These are phyloP conservation scores for Phytopythium cucurbitacearum DNA, from an alignment of 352 stramenopile genomes.

Conservation along the genomic window DNA sequence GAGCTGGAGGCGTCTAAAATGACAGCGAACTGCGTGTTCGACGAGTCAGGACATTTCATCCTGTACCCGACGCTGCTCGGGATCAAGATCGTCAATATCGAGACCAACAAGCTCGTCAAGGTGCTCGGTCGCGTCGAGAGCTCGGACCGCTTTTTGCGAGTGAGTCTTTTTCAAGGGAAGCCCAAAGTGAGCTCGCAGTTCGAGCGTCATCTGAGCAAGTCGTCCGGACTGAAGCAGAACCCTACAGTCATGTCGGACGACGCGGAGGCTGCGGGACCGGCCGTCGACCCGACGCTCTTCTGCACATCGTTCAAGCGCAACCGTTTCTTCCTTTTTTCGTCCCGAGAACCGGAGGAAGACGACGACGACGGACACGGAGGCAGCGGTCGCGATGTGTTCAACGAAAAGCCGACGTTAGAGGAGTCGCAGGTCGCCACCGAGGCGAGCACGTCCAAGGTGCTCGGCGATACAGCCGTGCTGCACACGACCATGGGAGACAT, in stretches of 20 bases:
- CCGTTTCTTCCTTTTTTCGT: conserved; percentile 97
- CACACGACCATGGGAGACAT: conserved; percentile 99
- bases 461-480: conserved; percentile 86
- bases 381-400: conserved; percentile 94
- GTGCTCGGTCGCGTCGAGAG: conserved; percentile 95
- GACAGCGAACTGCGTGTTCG: conserved; percentile 91
- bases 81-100: conserved; percentile 96
- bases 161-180: conserved; percentile 94
- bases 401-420: conserved; percentile 96
- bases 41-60: conserved; percentile 95
- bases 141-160: conserved; percentile 91
- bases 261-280: conserved; percentile 11
- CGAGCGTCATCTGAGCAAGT: conserved; percentile 65
- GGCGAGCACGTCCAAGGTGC: conserved; percentile 51
- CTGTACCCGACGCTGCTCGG: conserved; percentile 94
- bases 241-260: conserved; percentile 64
- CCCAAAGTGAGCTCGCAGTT: conserved; percentile 96
- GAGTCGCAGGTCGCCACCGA: conserved; percentile 87
- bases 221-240: conserved; percentile 48
- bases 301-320: conserved; percentile 86
- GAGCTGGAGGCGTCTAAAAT: conserved; percentile 51
- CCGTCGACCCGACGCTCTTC: conserved; percentile 85
- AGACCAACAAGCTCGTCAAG: conserved; percentile 90
- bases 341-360: conserved; percentile 89
- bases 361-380: conserved; percentile 34